Conservation (phyloP, 495 filamentous ascomycete species). For the Penicillium macrosclerotiorum region DNA sequence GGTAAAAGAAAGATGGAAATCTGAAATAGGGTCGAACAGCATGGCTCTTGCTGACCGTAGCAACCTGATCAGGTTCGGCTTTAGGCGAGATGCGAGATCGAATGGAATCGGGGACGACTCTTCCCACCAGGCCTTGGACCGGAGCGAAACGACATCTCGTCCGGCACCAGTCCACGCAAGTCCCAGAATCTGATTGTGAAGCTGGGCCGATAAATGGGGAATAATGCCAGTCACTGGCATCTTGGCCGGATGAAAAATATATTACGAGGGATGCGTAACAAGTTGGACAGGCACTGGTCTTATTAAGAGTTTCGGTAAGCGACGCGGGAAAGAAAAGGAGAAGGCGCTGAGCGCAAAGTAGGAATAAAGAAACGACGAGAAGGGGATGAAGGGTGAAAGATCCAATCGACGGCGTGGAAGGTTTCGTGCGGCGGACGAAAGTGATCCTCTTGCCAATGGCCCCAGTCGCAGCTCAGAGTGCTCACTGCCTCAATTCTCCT, state of each 20-base stretch:
- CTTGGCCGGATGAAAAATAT: background rate
- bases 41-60: constrained; percentile 7
- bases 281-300: background rate
- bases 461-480: no score
- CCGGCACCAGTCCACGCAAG: constrained; percentile 15
- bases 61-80: constrained; percentile 6
- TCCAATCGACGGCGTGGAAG: no score
- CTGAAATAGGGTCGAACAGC: constrained; percentile 2
- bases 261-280: background rate
- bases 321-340: no score
- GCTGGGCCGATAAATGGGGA: constrained; percentile 8
- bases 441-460: no score
- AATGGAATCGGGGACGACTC: constrained; percentile 12
- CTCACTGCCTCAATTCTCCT: no score
- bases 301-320: background rate
- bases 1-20: constrained; percentile 11
- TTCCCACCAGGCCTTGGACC: constrained; percentile 14
- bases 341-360: no score
- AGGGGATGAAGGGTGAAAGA: no score
- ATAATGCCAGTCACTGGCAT: constrained; percentile 5
- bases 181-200: constrained; percentile 13
- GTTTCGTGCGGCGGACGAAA: no score
- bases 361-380: no score
- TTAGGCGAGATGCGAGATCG: constrained; percentile 10
- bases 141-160: constrained; percentile 9